Evolutionary conservation across 495 filamentous ascomycete species (phyloP), one percentile per base, ranked within the genome.

Genomic region (Physcia stellaris): DNA sequence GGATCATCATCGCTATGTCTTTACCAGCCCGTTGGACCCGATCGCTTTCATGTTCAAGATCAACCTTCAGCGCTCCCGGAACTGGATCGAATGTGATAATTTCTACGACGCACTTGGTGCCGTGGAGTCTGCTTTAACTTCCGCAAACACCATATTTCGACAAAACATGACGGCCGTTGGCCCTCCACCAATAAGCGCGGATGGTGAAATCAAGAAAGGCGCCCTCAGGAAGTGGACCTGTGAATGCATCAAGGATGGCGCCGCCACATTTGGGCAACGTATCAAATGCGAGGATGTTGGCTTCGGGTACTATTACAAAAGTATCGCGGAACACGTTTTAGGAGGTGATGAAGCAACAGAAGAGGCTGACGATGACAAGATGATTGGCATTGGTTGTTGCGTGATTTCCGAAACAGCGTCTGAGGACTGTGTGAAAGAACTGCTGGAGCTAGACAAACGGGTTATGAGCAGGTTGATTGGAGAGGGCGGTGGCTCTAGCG

Each of bases 201-300:
- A 27, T 7, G 32, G 39, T 7, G 18, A 26, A 11, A 29, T 35
- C 10, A 29, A 13, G 23, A 23, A 15, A 4, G 39, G 21, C 4
- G 30, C 39, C 11, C 17, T 29, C 12, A 21, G 39, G 12, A 20
- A 35, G 16, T 35, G 32, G 39, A 41, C 4, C 5, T 41, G 32
- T 19, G 23, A 35, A 1, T 7, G 23, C 2, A 41, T 41, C 21
- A 41, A 41, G 24, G 31, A 35, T 6, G 39, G 22, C 4, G 39
- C 39, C 12, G 39, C 3, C 24, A 31, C 31, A 7, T 22, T 28
- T 26, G 32, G 39, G 12, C 39, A 41, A 26, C 31, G 32, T 3
- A 41, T 41, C 23, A 41, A 41, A 13, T 4, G 15, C 12, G 39
- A 41, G 30, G 39, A 41, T 24, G 18, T 41, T 2, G 39, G 39